Evolutionary conservation across 176 grass and related monocot species (phyloP).

Genomic region (Aegilops tauschii): DNA sequence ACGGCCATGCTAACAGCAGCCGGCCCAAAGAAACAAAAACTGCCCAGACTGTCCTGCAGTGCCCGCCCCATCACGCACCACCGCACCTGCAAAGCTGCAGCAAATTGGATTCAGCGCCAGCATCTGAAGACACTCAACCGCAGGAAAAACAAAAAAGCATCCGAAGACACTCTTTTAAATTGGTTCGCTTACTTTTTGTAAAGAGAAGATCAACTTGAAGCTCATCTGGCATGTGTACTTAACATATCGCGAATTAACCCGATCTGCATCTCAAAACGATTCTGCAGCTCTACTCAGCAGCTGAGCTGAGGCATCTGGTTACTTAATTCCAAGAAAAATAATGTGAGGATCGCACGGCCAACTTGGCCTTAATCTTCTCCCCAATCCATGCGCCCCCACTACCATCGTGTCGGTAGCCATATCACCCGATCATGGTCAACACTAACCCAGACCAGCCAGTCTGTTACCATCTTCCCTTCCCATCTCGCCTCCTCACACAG

Average conservation of each 20-base stretch:
- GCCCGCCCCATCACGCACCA: background rate
- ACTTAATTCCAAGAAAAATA: background rate
- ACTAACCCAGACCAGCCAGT: background rate
- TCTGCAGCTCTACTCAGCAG: background rate
- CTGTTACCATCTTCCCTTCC: background rate
- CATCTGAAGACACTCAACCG: too few species aligned
- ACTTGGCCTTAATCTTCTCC: background rate
- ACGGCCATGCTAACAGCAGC: too few species aligned
- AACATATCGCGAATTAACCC: too few species aligned
- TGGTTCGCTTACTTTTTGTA: background rate
- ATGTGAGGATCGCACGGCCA: background rate
- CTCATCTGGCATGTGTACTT: background rate
- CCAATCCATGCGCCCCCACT: background rate
- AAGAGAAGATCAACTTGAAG: background rate
- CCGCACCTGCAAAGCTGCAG: background rate
- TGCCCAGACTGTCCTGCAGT: too few species aligned
- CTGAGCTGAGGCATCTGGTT: background rate
- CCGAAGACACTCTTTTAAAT: background rate
- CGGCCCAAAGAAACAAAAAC: background rate
- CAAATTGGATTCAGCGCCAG: background rate
- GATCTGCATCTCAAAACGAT: constrained; percentile 24
- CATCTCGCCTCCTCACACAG: background rate
- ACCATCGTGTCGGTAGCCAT: background rate
- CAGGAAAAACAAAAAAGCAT: background rate
- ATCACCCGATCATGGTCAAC: constrained; percentile 26